Percentiles rank a stretch among this genome's conserved stretches.
These are phyloP conservation scores for Rhododendron vialii DNA, from an alignment of 148 eudicot species.

Conservation along the genomic window DNA sequence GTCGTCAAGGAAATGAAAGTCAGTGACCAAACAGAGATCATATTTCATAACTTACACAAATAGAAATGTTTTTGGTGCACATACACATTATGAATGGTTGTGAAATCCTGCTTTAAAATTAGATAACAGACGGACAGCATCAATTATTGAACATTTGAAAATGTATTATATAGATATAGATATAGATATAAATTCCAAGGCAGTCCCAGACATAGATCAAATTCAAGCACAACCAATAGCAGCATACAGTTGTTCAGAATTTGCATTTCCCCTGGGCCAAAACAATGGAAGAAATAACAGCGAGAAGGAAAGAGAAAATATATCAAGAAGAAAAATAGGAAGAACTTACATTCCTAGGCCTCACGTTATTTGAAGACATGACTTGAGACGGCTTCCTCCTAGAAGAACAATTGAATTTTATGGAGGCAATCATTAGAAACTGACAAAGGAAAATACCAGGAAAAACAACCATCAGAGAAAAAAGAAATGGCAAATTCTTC, in stretches of 20 bases:
- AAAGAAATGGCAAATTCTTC: neutral
- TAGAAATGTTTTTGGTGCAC: neutral
- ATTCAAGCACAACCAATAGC: neutral
- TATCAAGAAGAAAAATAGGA: neutral
- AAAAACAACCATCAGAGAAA: neutral
- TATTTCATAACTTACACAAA: neutral
- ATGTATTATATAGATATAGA: neutral
- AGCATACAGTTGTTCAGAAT: neutral
- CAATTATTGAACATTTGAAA: neutral
- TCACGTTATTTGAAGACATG: conserved; percentile 1
- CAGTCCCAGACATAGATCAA: neutral
- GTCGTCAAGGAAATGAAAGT: neutral
- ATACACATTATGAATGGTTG: neutral
- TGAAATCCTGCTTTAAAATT: neutral
- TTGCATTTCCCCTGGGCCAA: neutral
- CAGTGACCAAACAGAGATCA: neutral
- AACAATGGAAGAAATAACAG: neutral
- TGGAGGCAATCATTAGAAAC: neutral
- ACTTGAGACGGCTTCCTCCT: conserved; percentile 16
- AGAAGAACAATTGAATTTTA: neutral
- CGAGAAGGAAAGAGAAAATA: neutral
- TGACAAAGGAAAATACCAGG: neutral
- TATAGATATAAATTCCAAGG: neutral
- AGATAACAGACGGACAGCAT: neutral
- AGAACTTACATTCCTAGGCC: conserved; percentile 26